Percentiles rank a stretch among this genome's conserved stretches.
Evolutionary conservation across 148 eudicot species (phyloP).

Genomic region (Polygonum aviculare): DNA sequence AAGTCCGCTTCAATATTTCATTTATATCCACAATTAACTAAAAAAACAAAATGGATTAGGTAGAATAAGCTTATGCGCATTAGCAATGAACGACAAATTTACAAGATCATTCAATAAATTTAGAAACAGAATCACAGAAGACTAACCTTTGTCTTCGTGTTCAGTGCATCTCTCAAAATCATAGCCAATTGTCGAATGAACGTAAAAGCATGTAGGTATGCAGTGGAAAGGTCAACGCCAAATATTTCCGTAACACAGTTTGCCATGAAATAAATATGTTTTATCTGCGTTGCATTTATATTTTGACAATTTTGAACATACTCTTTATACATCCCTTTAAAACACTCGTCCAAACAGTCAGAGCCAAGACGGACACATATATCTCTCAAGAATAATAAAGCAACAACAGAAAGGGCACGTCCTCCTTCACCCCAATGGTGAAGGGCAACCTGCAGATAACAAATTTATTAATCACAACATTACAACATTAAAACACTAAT

Average conservation of each 20-base stretch:
- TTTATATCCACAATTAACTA: background rate
- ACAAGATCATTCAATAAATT: background rate
- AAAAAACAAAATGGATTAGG: background rate
- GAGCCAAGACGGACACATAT: constrained; percentile 80
- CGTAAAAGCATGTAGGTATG: constrained; percentile 84
- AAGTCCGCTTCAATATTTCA: background rate
- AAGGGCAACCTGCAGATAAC: constrained; percentile 58
- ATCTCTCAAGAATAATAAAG: constrained; percentile 77
- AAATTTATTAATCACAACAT: background rate
- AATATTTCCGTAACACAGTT: constrained; percentile 68
- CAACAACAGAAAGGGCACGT: constrained; percentile 68
- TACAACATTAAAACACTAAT: background rate
- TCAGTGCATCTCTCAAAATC: constrained; percentile 66
- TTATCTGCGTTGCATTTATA: constrained; percentile 61
- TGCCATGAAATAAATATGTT: constrained; percentile 82
- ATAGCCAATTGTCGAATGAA: constrained; percentile 87
- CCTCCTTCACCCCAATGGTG: constrained; percentile 97
- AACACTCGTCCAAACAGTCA: constrained; percentile 83
- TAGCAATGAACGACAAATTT: background rate
- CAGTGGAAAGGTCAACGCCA: constrained; percentile 67
- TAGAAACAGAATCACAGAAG: background rate
- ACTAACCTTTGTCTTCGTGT: constrained; percentile 59
- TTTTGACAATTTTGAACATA: constrained; percentile 79
- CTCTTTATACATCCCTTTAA: constrained; percentile 88
- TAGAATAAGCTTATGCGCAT: background rate